phyloP scores from a whole-genome alignment of 2,329 filamentous ascomycete species.

The Colletotrichum tofieldiae region DNA sequence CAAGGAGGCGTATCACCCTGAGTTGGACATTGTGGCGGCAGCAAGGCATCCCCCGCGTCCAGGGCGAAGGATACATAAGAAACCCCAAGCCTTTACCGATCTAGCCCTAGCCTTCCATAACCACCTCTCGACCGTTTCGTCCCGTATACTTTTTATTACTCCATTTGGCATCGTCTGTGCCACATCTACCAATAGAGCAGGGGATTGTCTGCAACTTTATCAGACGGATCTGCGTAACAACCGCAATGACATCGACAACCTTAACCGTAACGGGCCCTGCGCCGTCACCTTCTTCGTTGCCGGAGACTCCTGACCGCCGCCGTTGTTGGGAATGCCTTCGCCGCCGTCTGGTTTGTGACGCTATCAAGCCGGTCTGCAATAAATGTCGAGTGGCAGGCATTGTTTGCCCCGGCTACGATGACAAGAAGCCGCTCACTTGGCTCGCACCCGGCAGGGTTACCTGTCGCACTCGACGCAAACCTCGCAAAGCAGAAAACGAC shows the following conservation, averaged over 20 bases:
- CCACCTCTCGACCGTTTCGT: not conserved
- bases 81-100: slow-evolving; percentile 21
- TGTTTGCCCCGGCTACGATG: slow-evolving; percentile 57
- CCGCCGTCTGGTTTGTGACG: slow-evolving; percentile 59
- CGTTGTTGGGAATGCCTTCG: slow-evolving; percentile 62
- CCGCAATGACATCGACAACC: not conserved
- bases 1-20: slow-evolving; percentile 1
- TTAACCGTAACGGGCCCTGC: not conserved
- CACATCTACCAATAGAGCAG: not conserved
- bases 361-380: slow-evolving; percentile 53
- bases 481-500: not conserved
- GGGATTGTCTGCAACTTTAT: slow-evolving; percentile 7
- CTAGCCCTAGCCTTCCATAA: not conserved
- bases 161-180: slow-evolving; percentile 24
- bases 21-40: not conserved
- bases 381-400: slow-evolving; percentile 53
- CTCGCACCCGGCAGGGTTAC: slow-evolving; percentile 56
- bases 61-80: slow-evolving; percentile 21
- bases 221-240: not conserved
- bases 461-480: slow-evolving; percentile 47
- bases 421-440: slow-evolving; percentile 57
- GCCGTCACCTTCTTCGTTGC: not conserved
- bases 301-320: slow-evolving; percentile 32
- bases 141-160: slow-evolving; percentile 30
- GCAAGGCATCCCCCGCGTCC: slow-evolving; percentile 23